Percentiles rank a stretch among this genome's conserved stretches.
Conservation (phyloP, 2,329 filamentous ascomycete genomes). For the Sporothrix pallida region DNA sequence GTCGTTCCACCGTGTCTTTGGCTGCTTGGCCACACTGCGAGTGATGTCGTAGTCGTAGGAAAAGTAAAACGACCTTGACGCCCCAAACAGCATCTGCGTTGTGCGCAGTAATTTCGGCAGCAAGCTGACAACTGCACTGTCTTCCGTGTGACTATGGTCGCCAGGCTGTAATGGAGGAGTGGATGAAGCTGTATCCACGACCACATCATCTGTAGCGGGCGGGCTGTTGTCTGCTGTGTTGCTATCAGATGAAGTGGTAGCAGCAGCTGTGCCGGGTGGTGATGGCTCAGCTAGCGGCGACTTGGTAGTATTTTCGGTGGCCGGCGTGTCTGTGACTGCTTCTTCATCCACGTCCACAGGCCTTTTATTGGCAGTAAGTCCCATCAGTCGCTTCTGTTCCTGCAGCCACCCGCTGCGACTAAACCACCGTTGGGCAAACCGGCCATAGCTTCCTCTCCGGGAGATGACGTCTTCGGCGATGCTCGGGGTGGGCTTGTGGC, state of each 20-base stretch:
- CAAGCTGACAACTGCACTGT: slow-evolving; percentile 58
- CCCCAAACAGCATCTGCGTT: slow-evolving; percentile 81
- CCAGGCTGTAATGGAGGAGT: slow-evolving; percentile 12
- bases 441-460: slow-evolving; percentile 80
- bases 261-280: not conserved
- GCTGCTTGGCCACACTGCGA: slow-evolving; percentile 58
- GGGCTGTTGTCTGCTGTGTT: not conserved
- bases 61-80: slow-evolving; percentile 87
- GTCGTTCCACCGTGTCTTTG: slow-evolving; percentile 49
- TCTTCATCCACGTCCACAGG: slow-evolving; percentile 41
- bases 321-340: slow-evolving; percentile 26
- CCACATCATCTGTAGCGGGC: not conserved
- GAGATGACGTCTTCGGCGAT: slow-evolving; percentile 89
- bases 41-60: slow-evolving; percentile 95
- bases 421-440: slow-evolving; percentile 92
- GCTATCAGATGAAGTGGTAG: not conserved
- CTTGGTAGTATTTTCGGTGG: not conserved
- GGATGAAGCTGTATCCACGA: slow-evolving; percentile 10
- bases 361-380: slow-evolving; percentile 63
- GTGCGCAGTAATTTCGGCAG: slow-evolving; percentile 85
- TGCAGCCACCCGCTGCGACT: slow-evolving; percentile 80
- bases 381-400: slow-evolving; percentile 71
- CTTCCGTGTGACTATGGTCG: slow-evolving; percentile 30
- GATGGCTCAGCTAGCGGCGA: not conserved
- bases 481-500: slow-evolving; percentile 54